Conservation (phyloP, 768 basidiomycete genomes). For the Lactarius hengduanensis region DNA sequence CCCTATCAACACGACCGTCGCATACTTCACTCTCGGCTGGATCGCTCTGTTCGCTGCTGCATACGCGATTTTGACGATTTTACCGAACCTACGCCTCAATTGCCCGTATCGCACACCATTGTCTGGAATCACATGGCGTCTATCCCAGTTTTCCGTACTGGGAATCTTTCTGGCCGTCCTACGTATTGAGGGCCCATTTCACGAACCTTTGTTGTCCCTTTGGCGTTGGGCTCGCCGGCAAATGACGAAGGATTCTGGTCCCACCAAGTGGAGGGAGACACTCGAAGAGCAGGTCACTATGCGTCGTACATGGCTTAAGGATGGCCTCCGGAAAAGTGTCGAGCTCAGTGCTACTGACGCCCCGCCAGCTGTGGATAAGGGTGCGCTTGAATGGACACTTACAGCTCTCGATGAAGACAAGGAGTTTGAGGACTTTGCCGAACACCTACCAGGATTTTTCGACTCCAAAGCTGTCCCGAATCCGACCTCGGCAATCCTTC, state of each 20-base stretch:
- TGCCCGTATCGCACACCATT: not conserved
- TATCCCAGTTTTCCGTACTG: not conserved
- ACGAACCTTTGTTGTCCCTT: not conserved
- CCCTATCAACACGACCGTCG: slow-evolving; percentile 14
- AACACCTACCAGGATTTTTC: slow-evolving; percentile 1
- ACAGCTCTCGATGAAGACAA: slow-evolving; percentile 7
- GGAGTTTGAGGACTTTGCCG: not conserved
- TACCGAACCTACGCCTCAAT: not conserved
- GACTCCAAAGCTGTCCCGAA: not conserved
- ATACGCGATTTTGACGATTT: not conserved
- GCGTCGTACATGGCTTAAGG: not conserved
- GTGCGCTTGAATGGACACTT: not conserved
- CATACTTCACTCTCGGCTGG: slow-evolving; percentile 12
- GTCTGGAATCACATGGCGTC: not conserved
- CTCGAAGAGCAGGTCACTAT: not conserved
- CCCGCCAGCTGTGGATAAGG: not conserved
- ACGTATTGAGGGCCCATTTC: not conserved
- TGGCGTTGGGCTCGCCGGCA: not conserved
- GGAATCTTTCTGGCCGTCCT: not conserved
- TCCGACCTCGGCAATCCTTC: not conserved
- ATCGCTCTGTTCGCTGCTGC: not conserved
- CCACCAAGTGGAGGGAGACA: not conserved
- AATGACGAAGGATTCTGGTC: not conserved
- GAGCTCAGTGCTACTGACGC: not conserved
- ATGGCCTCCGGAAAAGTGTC: slow-evolving; percentile 2